Evolutionary conservation across 805 yeast species (phyloP), one percentile per base, ranked within the genome.

Genomic region (Jamesozyma piceae): DNA sequence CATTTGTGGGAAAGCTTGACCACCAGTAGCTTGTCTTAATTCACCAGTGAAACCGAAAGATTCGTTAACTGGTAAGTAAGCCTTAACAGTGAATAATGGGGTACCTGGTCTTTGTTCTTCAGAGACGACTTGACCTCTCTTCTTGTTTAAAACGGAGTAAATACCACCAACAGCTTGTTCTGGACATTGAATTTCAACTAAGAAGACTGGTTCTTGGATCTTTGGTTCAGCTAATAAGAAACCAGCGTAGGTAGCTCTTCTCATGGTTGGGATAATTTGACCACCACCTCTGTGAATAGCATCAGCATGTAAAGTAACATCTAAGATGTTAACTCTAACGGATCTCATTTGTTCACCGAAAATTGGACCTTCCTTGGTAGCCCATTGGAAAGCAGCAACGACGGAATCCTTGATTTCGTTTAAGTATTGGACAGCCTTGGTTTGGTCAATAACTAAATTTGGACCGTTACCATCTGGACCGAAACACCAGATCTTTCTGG

Each of bases 281-380:
- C 97, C 98, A 77, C 95, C 96, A 81, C 97, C 97, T 85, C 98
- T 89, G 85, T 90, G 98, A 75, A 90, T 90, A 74, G 98, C 96
- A 85, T 90, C 98, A 69, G 97, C 95, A 75, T 90, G 98, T 73
- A 90, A 79, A 61, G 96, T 89, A 67, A 90, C 98, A 82, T 90
- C 98, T 77, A 90, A 79, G 67, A 90, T 84, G 95, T 90, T 90
- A 73, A 87, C 75, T 78, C 97, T 88, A 65, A 88, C 78, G 64
- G 95, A 85, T 80, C 98, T 88, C 77, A 88, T 74, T 72, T 74
- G 76, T 80, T 92, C 97, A 78, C 95, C 95, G 67, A 92, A 77
- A 70, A 90, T 75, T 70, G 98, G 98, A 80, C 98, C 98, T 75
- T 92, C 97, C 79, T 85, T 89, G 67, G 97, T 78, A 74, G 97